A percentile compares a stretch with the other conserved stretches of the same genome.
These are phyloP conservation scores for Ogataea pini DNA, from an alignment of 805 yeast genomes.

Conservation along the genomic window DNA sequence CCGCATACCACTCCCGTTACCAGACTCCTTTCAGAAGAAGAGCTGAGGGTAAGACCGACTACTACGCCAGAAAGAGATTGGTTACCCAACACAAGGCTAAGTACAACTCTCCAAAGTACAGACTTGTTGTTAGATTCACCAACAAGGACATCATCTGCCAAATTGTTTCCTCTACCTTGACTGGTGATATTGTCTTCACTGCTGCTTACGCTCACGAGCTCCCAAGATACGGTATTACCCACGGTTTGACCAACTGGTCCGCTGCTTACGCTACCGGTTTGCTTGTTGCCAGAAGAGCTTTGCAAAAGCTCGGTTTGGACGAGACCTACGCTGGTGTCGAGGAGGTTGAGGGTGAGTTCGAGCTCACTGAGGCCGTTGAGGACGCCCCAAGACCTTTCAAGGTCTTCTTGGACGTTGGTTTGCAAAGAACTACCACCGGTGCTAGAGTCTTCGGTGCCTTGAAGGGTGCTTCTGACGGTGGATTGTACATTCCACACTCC, in stretches of 20 bases:
- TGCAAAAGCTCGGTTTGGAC: slow-evolving; percentile 96
- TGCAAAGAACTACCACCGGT: slow-evolving; percentile 99
- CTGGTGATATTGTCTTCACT: slow-evolving; percentile 93
- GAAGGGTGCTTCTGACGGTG: slow-evolving; percentile 99
- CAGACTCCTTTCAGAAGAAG: slow-evolving; percentile 99
- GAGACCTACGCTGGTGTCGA: slow-evolving; percentile 98
- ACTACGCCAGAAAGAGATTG: slow-evolving; percentile 99
- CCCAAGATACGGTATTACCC: slow-evolving; percentile 95
- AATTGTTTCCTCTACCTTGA: slow-evolving; percentile 93
- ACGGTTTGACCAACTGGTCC: slow-evolving; percentile 99
- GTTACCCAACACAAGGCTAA: slow-evolving; percentile 99
- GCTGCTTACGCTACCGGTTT: slow-evolving; percentile 99
- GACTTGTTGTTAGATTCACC: slow-evolving; percentile 99
- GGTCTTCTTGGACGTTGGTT: slow-evolving; percentile 98
- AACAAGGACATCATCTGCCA: slow-evolving; percentile 99
- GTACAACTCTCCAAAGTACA: slow-evolving; percentile 99
- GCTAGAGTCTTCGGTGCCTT: slow-evolving; percentile 99
- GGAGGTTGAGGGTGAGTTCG: slow-evolving; percentile 99
- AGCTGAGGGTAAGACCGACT: slow-evolving; percentile 99
- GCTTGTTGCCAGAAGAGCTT: slow-evolving; percentile 97
- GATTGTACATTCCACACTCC: slow-evolving; percentile 98
- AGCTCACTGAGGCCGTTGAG: slow-evolving; percentile 98
- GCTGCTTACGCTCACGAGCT: slow-evolving; percentile 99
- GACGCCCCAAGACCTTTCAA: slow-evolving; percentile 99
- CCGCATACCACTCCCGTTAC: slow-evolving; percentile 98